These are phyloP conservation scores for Cubamyces sp. DNA, from an alignment of 768 basidiomycete genomes.

Conservation along the genomic window DNA sequence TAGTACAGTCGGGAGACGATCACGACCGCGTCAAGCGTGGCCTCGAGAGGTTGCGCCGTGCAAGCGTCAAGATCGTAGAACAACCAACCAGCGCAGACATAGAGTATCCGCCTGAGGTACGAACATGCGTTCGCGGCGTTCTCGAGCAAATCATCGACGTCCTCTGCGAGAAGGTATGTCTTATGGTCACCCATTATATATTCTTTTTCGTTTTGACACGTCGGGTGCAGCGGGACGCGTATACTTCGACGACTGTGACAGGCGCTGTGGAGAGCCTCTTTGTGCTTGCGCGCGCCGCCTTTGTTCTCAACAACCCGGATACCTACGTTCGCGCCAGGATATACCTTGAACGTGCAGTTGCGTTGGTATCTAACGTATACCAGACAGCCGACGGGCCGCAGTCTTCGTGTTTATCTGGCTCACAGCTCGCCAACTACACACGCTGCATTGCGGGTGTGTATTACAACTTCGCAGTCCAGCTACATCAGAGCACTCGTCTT, in stretches of 20 bases:
- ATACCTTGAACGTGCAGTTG: constrained; percentile 48
- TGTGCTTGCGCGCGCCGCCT: constrained; percentile 49
- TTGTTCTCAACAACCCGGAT: constrained; percentile 45
- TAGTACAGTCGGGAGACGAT: constrained; percentile 32
- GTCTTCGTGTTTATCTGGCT: background rate
- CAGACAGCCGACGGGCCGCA: background rate
- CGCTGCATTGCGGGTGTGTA: constrained; percentile 76
- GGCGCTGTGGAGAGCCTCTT: constrained; percentile 60
- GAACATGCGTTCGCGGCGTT: constrained; percentile 32
- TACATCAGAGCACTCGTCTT: constrained; percentile 67
- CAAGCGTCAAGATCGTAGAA: constrained; percentile 53
- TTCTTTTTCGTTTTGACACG: background rate
- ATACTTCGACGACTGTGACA: constrained; percentile 36
- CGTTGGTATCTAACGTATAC: constrained; percentile 28
- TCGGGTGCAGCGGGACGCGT: background rate
- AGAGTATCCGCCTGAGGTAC: constrained; percentile 7
- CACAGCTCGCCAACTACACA: constrained; percentile 51
- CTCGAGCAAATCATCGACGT: constrained; percentile 42
- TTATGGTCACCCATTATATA: background rate
- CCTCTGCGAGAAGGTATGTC: constrained; percentile 39
- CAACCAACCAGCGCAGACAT: background rate
- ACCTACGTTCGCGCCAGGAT: constrained; percentile 52
- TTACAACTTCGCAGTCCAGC: constrained; percentile 66
- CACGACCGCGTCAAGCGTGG: constrained; percentile 63
- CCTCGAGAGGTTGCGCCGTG: constrained; percentile 60